phyloP scores from a whole-genome alignment of 352 stramenopile genomes.

The Pythium brassicae region DNA sequence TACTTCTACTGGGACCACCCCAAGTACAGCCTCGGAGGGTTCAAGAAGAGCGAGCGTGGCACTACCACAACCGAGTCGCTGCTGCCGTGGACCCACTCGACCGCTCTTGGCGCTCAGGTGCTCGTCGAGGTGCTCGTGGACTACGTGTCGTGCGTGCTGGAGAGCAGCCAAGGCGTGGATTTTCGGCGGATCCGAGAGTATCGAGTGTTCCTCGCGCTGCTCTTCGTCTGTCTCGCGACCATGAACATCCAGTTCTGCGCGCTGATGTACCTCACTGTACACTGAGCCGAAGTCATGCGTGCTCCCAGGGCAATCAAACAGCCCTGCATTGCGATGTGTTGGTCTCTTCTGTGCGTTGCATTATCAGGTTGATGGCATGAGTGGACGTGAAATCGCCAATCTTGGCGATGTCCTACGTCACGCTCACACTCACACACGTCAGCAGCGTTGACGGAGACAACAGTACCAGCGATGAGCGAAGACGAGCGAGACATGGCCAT shows the following conservation, averaged over 20 bases:
- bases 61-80: not conserved
- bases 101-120: constrained; percentile 2
- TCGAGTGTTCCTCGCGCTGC: constrained; percentile 1
- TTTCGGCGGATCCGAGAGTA: constrained; percentile 7
- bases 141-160: constrained; percentile 8
- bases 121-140: constrained; percentile 9
- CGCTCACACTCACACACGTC: too few relatives aligned
- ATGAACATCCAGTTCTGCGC: constrained; percentile 14
- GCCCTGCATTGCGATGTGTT: too few relatives aligned
- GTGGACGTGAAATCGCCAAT: too few relatives aligned
- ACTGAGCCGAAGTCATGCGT: not conserved
- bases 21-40: constrained; percentile 16
- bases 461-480: too few relatives aligned
- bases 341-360: too few relatives aligned
- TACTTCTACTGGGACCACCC: constrained; percentile 33
- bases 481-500: too few relatives aligned
- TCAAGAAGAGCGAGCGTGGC: too few relatives aligned
- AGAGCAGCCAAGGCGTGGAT: constrained; percentile 6
- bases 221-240: constrained; percentile 7
- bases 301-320: not conserved
- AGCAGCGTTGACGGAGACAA: too few relatives aligned
- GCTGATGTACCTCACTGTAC: constrained; percentile 4
- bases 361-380: too few relatives aligned
- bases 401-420: too few relatives aligned
- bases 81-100: not conserved